Conservation (phyloP, 768 basidiomycete species). For the Tylopilus vinaceipallidus region DNA sequence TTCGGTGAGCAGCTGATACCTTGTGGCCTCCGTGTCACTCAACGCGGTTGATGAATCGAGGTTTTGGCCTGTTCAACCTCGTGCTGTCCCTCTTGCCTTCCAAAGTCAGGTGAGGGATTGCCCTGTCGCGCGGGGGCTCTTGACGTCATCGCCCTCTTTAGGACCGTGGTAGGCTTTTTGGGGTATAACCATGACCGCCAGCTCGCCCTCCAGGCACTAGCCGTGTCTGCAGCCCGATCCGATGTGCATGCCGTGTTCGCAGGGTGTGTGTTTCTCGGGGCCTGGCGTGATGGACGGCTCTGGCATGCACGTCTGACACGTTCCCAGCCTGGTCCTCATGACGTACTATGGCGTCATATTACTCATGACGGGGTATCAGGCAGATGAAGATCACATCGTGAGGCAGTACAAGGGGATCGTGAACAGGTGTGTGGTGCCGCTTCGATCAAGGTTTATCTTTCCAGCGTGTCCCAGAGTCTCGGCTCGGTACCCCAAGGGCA, state of each 20-base stretch:
- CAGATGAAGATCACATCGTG: conserved; percentile 63
- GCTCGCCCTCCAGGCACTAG: conserved; percentile 65
- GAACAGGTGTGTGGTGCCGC: conserved; percentile 45
- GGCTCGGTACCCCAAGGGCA: conserved; percentile 59
- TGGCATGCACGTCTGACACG: background rate
- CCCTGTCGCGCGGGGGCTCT: background rate
- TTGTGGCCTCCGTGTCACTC: background rate
- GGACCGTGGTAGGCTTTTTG: conserved; percentile 70
- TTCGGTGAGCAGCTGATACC: conserved; percentile 51
- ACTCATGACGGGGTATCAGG: conserved; percentile 71
- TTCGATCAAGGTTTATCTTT: background rate
- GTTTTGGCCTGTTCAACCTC: conserved; percentile 74
- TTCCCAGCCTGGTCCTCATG: conserved; percentile 67
- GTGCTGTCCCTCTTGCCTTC: conserved; percentile 76
- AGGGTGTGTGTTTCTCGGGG: conserved; percentile 46
- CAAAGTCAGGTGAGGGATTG: conserved; percentile 53
- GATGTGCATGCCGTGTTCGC: conserved; percentile 79
- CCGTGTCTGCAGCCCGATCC: conserved; percentile 59
- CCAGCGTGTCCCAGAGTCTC: conserved; percentile 41
- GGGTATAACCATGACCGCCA: conserved; percentile 73
- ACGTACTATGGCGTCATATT: conserved; percentile 75
- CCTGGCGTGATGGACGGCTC: background rate
- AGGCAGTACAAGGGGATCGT: conserved; percentile 64
- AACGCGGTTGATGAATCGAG: conserved; percentile 13
- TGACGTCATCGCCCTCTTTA: conserved; percentile 24